Percentiles rank a stretch among this genome's conserved stretches.
Evolutionary conservation across 768 basidiomycete species (phyloP).

Genomic region (Phanerodontia chrysosporium): DNA sequence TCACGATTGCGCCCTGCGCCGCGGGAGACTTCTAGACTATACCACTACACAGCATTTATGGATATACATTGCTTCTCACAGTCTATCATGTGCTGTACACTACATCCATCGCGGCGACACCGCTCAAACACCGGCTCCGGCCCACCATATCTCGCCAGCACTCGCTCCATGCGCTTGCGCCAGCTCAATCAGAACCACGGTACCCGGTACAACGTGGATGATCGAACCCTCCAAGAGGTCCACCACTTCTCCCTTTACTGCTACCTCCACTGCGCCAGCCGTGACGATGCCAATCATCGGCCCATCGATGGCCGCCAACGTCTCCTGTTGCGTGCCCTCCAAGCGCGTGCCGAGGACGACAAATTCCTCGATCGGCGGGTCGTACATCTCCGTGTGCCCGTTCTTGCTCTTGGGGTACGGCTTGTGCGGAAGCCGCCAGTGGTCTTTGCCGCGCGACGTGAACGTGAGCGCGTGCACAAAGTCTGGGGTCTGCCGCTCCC

Average conservation of each 20-base stretch:
- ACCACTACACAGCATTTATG: too few relatives aligned
- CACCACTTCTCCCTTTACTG: conserved; percentile 12
- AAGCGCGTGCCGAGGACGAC: conserved; percentile 23
- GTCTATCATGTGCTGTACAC: too few relatives aligned
- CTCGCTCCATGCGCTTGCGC: background rate
- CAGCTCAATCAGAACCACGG: conserved; percentile 2
- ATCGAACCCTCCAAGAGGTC: conserved; percentile 19
- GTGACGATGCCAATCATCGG: conserved; percentile 25
- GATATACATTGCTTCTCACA: too few relatives aligned
- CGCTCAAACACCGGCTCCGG: conserved; percentile 11
- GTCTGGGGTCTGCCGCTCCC: conserved; percentile 11
- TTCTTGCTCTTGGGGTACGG: conserved; percentile 13
- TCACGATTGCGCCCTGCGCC: too few relatives aligned
- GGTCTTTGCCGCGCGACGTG: conserved; percentile 20
- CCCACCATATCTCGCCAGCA: conserved; percentile 26
- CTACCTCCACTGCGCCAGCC: conserved; percentile 13
- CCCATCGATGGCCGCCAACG: conserved; percentile 10
- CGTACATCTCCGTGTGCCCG: conserved; percentile 19
- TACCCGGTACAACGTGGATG: conserved; percentile 20
- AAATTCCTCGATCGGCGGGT: conserved; percentile 27
- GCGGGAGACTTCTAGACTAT: too few relatives aligned
- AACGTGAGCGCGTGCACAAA: conserved; percentile 25
- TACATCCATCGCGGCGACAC: background rate
- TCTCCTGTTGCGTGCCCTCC: background rate
- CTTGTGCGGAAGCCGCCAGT: conserved; percentile 19